Evolutionary conservation across 2,329 filamentous ascomycete species (phyloP), one percentile per base, ranked within the genome.

Genomic region (Penicillium sp.): DNA sequence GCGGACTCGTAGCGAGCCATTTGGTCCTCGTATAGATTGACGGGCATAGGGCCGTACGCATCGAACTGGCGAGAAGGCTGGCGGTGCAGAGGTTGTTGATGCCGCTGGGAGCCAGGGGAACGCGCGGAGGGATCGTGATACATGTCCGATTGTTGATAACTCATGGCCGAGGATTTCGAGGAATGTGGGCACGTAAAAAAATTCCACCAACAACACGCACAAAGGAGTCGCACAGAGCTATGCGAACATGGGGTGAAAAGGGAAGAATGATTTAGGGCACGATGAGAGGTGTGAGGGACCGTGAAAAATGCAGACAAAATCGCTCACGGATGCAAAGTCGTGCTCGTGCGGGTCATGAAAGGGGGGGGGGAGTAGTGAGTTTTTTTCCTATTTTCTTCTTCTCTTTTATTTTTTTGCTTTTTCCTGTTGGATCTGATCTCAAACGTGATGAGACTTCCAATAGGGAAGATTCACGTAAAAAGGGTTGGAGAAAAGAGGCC

Each of bases 31-130:
- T 92, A 95, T 45, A 91, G 77, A 50, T 81, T 82, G 43, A 76
- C 74, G 20, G 83, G 80, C 65, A 89, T 79, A 49, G 83, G 82
- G 53, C 79, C 81, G 65, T 87, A 86, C 53, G 79, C 78, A 59
- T 95, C 89, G 67, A 91, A 88, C 59, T 87, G 87, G 61, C 89
- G 82, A 60, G 89, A 91, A 38, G 83, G 76, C 66, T 87, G 84
- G 59, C 87, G 82, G 64, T 86, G 82, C 50, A 87, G 75, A 50
- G 79, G 77, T 76, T 85, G 76, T 66, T 76, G 77, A 62, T 80
- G 79, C 60, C 87, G 87, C 67, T 87, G 83, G 28, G 86, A 83
- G 65, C 82, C 84, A 33, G 89, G 88, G 56, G 86, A 89, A 65
- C 88, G 86, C 67, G 84, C 85, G 54, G 80, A 71, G 51, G 80